phyloP scores from a whole-genome alignment of 2,329 filamentous ascomycete genomes.

The Xylariaceae sp. region DNA sequence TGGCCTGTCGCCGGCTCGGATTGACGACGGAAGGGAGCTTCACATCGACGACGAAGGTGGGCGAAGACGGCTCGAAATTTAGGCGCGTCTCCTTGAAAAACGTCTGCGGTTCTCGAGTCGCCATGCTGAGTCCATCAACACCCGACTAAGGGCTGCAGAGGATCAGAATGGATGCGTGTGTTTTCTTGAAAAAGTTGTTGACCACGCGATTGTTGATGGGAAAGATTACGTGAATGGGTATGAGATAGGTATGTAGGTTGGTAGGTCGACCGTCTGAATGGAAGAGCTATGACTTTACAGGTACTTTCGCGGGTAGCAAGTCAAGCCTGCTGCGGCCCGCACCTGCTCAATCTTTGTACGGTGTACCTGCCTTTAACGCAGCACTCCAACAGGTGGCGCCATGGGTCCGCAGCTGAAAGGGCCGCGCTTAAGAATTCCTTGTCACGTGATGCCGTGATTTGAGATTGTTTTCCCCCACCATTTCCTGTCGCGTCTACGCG shows the following conservation, averaged over 20 bases:
- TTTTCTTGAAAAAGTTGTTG: constrained; percentile 8
- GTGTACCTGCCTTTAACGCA: too few species aligned
- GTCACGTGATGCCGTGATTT: constrained; percentile 31
- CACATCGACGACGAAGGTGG: constrained; percentile 65
- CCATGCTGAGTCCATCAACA: constrained; percentile 64
- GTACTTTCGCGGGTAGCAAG: not conserved
- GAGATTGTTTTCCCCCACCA: constrained; percentile 23
- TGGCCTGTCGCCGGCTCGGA: constrained; percentile 40
- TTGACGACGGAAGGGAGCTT: constrained; percentile 54
- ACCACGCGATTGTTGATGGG: constrained; percentile 16
- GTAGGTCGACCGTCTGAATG: not conserved
- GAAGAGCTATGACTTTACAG: not conserved
- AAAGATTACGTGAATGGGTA: constrained; percentile 7
- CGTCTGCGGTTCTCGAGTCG: constrained; percentile 55
- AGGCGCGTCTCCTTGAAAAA: constrained; percentile 84
- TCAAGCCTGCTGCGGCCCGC: not conserved
- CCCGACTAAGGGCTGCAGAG: constrained; percentile 17
- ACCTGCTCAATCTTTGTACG: not conserved
- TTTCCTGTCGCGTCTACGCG: constrained; percentile 24
- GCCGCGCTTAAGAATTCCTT: not conserved
- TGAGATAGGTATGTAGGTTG: not conserved
- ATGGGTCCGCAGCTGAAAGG: not conserved
- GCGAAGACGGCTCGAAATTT: constrained; percentile 69
- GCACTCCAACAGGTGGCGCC: constrained; percentile 6
- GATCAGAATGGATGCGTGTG: constrained; percentile 15